Evolutionary conservation across 2,329 filamentous ascomycete species (phyloP), one percentile per base, ranked within the genome.

Genomic region (Fusarium anthophilum): DNA sequence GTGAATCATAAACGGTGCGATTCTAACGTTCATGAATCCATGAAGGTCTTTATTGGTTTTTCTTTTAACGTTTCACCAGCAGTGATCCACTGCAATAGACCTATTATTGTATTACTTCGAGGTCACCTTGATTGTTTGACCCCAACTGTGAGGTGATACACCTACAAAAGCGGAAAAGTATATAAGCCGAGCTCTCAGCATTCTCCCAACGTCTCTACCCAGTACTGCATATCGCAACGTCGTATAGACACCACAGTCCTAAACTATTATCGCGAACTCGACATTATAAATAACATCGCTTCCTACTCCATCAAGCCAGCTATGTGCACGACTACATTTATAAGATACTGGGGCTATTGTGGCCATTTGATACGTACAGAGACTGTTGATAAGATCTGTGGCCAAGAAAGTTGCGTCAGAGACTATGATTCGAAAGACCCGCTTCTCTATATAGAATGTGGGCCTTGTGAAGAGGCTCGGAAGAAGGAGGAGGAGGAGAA

Each of bases 261-360:
- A 3, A 11, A 24, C n/a, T 18, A 20, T 15, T 24, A 5, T 18
- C 6, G 2, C 6, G 3, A 4, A 24, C 3, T 5, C 4, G 5
- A 11, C 8, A 24, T 8, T 3, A 15, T 3, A 8, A 24, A 15
- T 20, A 6, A 6, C 4, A 11, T 4, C 4, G 2, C n/a, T 35
- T 24, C 6, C 3, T 20, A 0, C 4, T 35, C 2, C 3, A 18
- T 3, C 3, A 4, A 22, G 6, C 22, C 1, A 8, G 13, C 15
- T 9, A 56, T 56, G 53, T 56, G 37, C 26, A 56, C 26, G 9
- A 56, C 37, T 10, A 56, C 53, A 6, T n/a, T 30, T 43, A n/a
- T 43, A 7, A 28, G 53, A 20, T 24, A 56, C 26, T 56, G 37
- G 37, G 37, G 53, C 2, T 30, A 30, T 28, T 56, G 53, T 24